phyloP scores from a whole-genome alignment of 768 basidiomycete species.

The Leccinum subtestaceum region DNA sequence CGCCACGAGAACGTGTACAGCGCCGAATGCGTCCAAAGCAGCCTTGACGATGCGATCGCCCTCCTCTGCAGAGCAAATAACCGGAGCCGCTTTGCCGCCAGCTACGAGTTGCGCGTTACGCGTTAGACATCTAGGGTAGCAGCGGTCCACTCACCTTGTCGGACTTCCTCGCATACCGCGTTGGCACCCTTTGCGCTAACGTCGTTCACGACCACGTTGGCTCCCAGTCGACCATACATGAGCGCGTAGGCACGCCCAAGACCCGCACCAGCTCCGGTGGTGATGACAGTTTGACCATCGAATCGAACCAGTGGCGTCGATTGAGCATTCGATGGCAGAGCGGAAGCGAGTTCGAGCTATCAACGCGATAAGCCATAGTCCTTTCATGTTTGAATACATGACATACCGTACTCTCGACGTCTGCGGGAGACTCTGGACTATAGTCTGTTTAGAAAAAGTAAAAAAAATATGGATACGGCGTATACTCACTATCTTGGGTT shows the following conservation, averaged over 20 bases:
- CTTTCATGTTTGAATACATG: background rate
- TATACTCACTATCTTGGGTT: slow-evolving; percentile 62
- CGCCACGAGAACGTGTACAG: slow-evolving; percentile 82
- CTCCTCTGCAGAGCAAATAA: slow-evolving; percentile 86
- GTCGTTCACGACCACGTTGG: slow-evolving; percentile 96
- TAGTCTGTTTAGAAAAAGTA: slow-evolving; percentile 10
- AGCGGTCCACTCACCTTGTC: slow-evolving; percentile 50
- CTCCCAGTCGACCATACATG: slow-evolving; percentile 91
- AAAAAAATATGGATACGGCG: background rate
- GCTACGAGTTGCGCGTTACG: slow-evolving; percentile 39
- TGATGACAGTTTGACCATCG: slow-evolving; percentile 86
- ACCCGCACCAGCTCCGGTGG: slow-evolving; percentile 94
- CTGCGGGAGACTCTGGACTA: slow-evolving; percentile 65
- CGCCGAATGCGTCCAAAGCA: slow-evolving; percentile 83
- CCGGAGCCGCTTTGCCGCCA: slow-evolving; percentile 85
- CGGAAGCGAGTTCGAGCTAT: slow-evolving; percentile 62
- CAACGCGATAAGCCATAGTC: slow-evolving; percentile 9
- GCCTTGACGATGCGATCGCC: slow-evolving; percentile 86
- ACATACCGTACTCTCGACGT: slow-evolving; percentile 57
- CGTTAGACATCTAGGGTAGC: background rate
- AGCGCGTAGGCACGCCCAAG: slow-evolving; percentile 89
- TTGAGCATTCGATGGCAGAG: slow-evolving; percentile 66
- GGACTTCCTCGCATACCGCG: slow-evolving; percentile 83
- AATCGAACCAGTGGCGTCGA: slow-evolving; percentile 70
- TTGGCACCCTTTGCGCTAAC: slow-evolving; percentile 83